Conservation (phyloP, 2,329 filamentous ascomycete genomes). For the Pseudogymnoascus destructans region DNA sequence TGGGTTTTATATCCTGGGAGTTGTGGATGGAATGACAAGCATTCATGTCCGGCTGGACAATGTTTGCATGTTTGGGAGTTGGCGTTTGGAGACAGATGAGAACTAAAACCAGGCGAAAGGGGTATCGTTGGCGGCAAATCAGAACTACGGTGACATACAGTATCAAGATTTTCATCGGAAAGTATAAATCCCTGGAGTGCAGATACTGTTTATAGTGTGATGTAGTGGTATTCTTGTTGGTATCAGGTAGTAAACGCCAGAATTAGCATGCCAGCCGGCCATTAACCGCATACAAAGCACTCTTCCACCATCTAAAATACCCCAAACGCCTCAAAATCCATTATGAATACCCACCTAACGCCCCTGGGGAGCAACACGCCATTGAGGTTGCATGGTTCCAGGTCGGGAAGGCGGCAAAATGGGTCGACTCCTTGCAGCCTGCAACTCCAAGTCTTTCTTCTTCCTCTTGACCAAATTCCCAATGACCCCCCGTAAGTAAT, state of each 20-base stretch:
- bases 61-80: not conserved
- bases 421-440: not conserved
- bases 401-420: not conserved
- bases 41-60: not conserved
- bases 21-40: not conserved
- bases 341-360: not conserved
- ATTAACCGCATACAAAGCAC: not conserved
- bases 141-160: too few relatives aligned
- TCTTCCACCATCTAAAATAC: not conserved
- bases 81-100: not conserved
- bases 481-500: constrained; percentile 10
- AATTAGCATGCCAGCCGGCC: not conserved
- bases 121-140: not conserved
- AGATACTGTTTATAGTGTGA: not conserved
- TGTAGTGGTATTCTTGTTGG: not conserved
- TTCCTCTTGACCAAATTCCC: constrained; percentile 10
- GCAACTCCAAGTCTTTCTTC: not conserved
- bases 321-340: not conserved
- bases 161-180: not conserved
- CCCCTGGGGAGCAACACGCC: not conserved
- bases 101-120: not conserved
- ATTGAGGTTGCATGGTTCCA: not conserved
- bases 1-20: not conserved
- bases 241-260: not conserved
- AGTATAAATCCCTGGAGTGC: not conserved